Evolutionary conservation across 805 yeast species (phyloP), one percentile per base, ranked within the genome.

Genomic region (Yueomyces sp.): DNA sequence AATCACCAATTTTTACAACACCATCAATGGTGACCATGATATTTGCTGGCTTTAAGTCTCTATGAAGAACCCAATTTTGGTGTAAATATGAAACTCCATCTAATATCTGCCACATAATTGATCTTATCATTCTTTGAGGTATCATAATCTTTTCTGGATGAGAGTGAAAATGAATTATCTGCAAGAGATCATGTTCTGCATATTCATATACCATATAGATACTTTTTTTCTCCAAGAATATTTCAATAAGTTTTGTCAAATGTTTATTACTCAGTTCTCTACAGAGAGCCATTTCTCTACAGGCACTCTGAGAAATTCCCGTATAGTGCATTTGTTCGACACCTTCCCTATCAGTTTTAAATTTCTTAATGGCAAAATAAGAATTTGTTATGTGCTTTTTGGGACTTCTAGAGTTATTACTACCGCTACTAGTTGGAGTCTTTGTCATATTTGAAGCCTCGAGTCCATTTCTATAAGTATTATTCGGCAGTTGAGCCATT

Each of bases 11-110:
- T 61, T 92, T 92, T 26, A 90, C 92, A n/a, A 79, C 77, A 0
- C 98, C 98, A 46, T 74, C 77, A 6, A 79, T 72, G 0, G 95
- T 78, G 0, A 90, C 95, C 97, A 90, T 92, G 50, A 92, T 90
- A 63, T 90, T 90, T 2, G 98, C 98, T 1, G 99, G 99, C 56
- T 92, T 92, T 49, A 92, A 70, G 63, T 92, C 99, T 48, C 99
- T 72, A 63, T 92, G 99, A 42, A 92, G 67, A 2, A 92, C 79
- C 97, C 98, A 92, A 62, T 92, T 90, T 60, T 87, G 90, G 62
- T 92, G 99, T 38, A 92, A 64, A 56, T 81, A 92, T 0, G 87
- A 77, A 2, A 92, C 88, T 3, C 98, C 99, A 54, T 85, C 85
- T 29, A 92, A 62, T 4, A 94, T 81, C 64, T 92, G 99, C 87